Base-by-base conservation (phyloP, 2,329 filamentous ascomycete species). In the Venturiaceae sp. region DNA sequence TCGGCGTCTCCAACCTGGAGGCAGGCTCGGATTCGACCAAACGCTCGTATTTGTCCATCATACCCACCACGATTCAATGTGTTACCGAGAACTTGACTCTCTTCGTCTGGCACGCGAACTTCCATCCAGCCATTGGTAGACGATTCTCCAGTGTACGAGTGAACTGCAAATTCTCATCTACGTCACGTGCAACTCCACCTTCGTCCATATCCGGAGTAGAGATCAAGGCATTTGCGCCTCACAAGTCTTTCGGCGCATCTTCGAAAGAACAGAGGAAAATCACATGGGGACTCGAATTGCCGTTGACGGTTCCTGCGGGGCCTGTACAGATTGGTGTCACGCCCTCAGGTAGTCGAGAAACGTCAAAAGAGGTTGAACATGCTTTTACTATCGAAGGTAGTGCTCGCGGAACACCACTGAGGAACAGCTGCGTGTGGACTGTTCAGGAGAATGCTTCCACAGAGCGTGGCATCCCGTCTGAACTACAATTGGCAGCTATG, bases 91-190 rank as follows among this genome's bases (percentile, higher is more conserved):
- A 30, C n/a, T 30, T 32, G 11, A 58, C 46, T 9, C 47, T 58
- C 7, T 58, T 58, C 44, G 57, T 58, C 30, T 58, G 57, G 57
- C 30, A 53, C 34, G 44, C 46, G n/a, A 58, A 36, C 14, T 58
- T 58, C n/a, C 57, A 58, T 21, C 57, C 57, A 2, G 57, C 46
- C 28, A 41, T 58, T 9, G 44, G 33, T 19, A 28, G 57, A 11
- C 57, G 57, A 26, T 58, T 58, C 23, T 53, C 50, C 14, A 36
- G 44, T 21, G 57, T 54, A 11, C 32, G 28, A 14, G 57, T 54
- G 36, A 21, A 19, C 16, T 34, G 56, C 34, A 53, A 44, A 23
- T 58, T 58, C 57, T 47, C 47, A n/a, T n/a, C 57, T 21, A n/a
- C 19, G 28, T 16, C 44, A 58, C 19, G 30, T 52, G 26, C 23